Evolutionary conservation across 2,329 filamentous ascomycete genomes (phyloP).

Genomic region (Fonsecaea pedrosoi): DNA sequence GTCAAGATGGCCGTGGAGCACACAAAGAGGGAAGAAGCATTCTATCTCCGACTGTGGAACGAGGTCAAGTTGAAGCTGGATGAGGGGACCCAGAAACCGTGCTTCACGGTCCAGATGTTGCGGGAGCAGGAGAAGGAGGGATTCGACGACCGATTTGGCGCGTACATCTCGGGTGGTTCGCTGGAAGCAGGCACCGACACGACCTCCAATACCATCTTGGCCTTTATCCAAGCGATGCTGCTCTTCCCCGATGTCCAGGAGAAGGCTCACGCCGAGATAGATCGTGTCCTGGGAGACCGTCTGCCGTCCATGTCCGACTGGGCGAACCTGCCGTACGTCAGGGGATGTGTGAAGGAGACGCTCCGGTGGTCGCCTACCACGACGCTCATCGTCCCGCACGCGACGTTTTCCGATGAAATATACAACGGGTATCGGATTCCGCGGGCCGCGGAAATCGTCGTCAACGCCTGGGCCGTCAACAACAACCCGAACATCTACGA

Average conservation of each 20-base stretch:
- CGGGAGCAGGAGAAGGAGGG: slow-evolving; percentile 43
- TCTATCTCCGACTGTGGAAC: slow-evolving; percentile 53
- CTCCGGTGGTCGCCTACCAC: slow-evolving; percentile 59
- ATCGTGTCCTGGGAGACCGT: slow-evolving; percentile 55
- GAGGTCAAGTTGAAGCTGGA: slow-evolving; percentile 44
- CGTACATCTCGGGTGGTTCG: slow-evolving; percentile 44
- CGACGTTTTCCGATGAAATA: slow-evolving; percentile 30
- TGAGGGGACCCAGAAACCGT: slow-evolving; percentile 37
- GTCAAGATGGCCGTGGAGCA: slow-evolving; percentile 43
- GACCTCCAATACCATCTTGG: slow-evolving; percentile 16
- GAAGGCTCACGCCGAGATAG: slow-evolving; percentile 57
- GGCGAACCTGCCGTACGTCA: slow-evolving; percentile 58
- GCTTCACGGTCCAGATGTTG: slow-evolving; percentile 28
- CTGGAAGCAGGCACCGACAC: slow-evolving; percentile 34
- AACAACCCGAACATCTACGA: slow-evolving; percentile 40
- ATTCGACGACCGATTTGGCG: slow-evolving; percentile 35
- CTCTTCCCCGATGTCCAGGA: slow-evolving; percentile 55
- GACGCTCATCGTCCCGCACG: slow-evolving; percentile 36
- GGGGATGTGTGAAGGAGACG: slow-evolving; percentile 62
- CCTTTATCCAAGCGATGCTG: slow-evolving; percentile 51
- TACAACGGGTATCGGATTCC: slow-evolving; percentile 39
- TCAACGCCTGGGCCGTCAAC: slow-evolving; percentile 41
- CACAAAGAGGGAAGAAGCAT: slow-evolving; percentile 51
- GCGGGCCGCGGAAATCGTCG: slow-evolving; percentile 33
- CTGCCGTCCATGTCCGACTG: slow-evolving; percentile 59